Percentiles rank a stretch among this genome's conserved stretches.
These are phyloP conservation scores for Rhizopogon sp. DNA, from an alignment of 768 basidiomycete genomes.

Conservation along the genomic window DNA sequence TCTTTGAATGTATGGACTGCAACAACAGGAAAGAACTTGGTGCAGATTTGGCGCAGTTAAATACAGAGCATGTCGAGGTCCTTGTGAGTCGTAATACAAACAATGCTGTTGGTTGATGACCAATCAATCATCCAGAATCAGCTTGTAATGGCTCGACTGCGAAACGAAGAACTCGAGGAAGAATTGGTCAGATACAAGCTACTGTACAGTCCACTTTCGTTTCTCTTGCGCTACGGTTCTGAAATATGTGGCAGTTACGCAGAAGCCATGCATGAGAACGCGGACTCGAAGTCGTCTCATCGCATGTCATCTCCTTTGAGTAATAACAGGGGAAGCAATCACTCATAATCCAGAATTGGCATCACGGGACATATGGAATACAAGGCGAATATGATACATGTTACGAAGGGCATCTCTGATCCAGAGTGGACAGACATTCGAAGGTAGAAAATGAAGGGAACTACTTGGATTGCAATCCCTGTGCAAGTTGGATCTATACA, in stretches of 20 bases:
- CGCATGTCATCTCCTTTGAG: conserved; percentile 40
- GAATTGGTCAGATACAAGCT: conserved; percentile 95
- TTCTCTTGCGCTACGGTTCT: neutral
- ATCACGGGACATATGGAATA: neutral
- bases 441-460: neutral
- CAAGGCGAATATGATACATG: neutral
- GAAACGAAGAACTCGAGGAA: conserved; percentile 89
- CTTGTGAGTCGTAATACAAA: conserved; percentile 38
- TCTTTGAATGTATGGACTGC: conserved; percentile 5
- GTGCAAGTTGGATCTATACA: conserved; percentile 39
- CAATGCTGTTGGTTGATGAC: conserved; percentile 8
- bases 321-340: conserved; percentile 14
- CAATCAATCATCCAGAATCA: conserved; percentile 57
- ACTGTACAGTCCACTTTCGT: conserved; percentile 38
- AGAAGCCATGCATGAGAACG: conserved; percentile 75
- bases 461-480: conserved; percentile 23
- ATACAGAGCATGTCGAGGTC: conserved; percentile 75
- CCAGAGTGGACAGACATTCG: neutral
- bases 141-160: conserved; percentile 82
- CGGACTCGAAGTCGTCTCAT: conserved; percentile 64
- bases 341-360: conserved; percentile 3
- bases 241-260: conserved; percentile 37
- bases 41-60: conserved; percentile 69
- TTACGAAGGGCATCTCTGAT: neutral
- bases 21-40: conserved; percentile 72